Conservation (phyloP, 2,329 filamentous ascomycete species). For the Colletotrichum sp. region DNA sequence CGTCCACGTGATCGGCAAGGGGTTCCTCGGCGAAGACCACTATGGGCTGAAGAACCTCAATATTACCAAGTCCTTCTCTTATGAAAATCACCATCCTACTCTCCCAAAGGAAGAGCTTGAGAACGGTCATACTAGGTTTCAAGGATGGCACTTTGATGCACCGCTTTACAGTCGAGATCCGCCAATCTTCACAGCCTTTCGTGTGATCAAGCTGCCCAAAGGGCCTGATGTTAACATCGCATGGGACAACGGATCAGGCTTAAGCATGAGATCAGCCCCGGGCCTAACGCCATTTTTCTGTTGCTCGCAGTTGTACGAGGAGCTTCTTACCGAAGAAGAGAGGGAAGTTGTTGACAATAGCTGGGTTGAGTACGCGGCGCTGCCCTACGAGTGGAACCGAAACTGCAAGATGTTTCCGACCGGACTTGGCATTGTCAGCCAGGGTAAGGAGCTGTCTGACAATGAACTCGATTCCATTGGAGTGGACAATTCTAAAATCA, state of each 20-base stretch:
- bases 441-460: conserved; percentile 42
- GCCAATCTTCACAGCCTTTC: conserved; percentile 46
- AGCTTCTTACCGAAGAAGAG: conserved; percentile 44
- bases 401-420: conserved; percentile 43
- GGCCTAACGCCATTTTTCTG: conserved; percentile 50
- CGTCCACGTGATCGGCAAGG: conserved; percentile 50
- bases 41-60: conserved; percentile 45
- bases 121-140: conserved; percentile 47
- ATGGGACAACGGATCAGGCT: conserved; percentile 47
- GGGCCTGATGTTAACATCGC: conserved; percentile 40
- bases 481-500: conserved; percentile 16
- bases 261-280: conserved; percentile 45
- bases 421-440: conserved; percentile 42
- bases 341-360: conserved; percentile 43
- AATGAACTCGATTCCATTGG: conserved; percentile 35
- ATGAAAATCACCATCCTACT: conserved; percentile 40
- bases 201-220: conserved; percentile 41
- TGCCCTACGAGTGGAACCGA: conserved; percentile 49
- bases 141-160: conserved; percentile 54
- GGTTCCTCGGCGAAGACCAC: conserved; percentile 48
- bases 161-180: conserved; percentile 46
- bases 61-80: conserved; percentile 31
- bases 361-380: conserved; percentile 51
- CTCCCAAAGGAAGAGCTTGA: conserved; percentile 39
- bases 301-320: conserved; percentile 44